Evolutionary conservation across 352 stramenopile genomes (phyloP).

Genomic region (Aphanomyces cochlioides): DNA sequence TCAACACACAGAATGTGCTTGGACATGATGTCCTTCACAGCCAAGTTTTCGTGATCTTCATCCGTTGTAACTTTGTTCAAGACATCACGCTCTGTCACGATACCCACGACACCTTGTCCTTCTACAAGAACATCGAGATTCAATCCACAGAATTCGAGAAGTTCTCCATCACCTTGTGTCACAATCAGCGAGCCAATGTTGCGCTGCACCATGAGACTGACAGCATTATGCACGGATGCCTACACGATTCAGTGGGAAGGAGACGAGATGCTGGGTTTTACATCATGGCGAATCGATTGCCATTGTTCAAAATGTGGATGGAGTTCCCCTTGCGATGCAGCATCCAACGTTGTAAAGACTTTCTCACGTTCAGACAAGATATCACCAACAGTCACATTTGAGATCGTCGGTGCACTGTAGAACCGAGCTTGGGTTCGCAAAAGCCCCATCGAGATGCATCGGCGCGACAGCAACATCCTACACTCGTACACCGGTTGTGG

Average conservation of each 20-base stretch:
- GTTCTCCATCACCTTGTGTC: conserved; percentile 44
- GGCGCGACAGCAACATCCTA: conserved; percentile 1
- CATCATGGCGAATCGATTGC: conserved; percentile 24
- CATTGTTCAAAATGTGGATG: conserved; percentile 25
- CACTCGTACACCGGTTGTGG: background rate
- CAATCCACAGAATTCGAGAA: background rate
- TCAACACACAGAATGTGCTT: conserved; percentile 85
- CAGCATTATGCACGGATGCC: conserved; percentile 71
- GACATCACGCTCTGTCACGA: conserved; percentile 79
- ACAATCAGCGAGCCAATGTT: conserved; percentile 80
- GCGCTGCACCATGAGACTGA: conserved; percentile 71
- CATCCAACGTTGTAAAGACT: conserved; percentile 20
- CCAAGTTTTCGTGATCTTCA: conserved; percentile 46
- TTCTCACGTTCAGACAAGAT: conserved; percentile 18
- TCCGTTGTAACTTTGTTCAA: conserved; percentile 65
- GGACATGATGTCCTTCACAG: conserved; percentile 78
- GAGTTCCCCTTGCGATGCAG: conserved; percentile 1
- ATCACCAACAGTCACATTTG: conserved; percentile 16
- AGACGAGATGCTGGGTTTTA: background rate
- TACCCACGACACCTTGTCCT: conserved; percentile 65
- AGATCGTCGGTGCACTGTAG: conserved; percentile 19
- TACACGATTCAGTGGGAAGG: conserved; percentile 33
- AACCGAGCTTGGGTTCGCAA: conserved; percentile 13
- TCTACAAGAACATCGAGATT: conserved; percentile 31
- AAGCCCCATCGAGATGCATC: background rate